Base-by-base conservation (phyloP, 192 early-diverging fungal species). In the Pecoramyces ruminantium region DNA sequence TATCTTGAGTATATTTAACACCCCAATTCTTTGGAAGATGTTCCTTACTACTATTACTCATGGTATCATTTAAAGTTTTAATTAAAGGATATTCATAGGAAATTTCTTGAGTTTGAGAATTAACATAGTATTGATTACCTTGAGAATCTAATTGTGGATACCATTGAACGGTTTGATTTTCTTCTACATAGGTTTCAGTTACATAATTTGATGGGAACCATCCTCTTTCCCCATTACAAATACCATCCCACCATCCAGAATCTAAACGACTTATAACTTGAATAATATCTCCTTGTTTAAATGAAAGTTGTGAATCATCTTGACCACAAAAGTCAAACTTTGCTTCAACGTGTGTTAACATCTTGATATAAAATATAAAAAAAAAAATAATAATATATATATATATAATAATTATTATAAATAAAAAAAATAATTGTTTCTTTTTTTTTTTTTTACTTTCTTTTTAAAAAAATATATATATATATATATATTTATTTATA, bases 231-330 rank as follows among this genome's bases (percentile, higher is more conserved):
- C 88, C 92, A 79, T 89, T 88, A 83, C 92, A 93, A 80, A 92
- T 84, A 21, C 97, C 97, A 82, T 97, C 95, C 97, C 97, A 99
- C 97, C 30, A 34, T 34, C 30, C 30, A 34, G 30, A 34, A 34
- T 34, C 30, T 34, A 34, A 34, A 34, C 30, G 93, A 14, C 92
- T 92, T 14, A 97, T 86, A 12, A 99, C 96, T 81, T 96, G 92
- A 83, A 99, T 96, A 80, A 93, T 85, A 82, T 97, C 95, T 80
- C 93, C 95, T 80, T 91, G 88, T 79, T 89, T 88, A 85, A 99
- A 97, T 11, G 91, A 87, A 77, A 99, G 90, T 78, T 91, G 91
- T 77, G 93, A 92, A 58, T 88, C 85, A 79, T 96, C 95, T 29
- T 89, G 87, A 40, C 93, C 93, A 79, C 88, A 85, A 87, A 96